phyloP scores from a whole-genome alignment of 1,284 basidiomycete species.

The Ustilago lituana region DNA sequence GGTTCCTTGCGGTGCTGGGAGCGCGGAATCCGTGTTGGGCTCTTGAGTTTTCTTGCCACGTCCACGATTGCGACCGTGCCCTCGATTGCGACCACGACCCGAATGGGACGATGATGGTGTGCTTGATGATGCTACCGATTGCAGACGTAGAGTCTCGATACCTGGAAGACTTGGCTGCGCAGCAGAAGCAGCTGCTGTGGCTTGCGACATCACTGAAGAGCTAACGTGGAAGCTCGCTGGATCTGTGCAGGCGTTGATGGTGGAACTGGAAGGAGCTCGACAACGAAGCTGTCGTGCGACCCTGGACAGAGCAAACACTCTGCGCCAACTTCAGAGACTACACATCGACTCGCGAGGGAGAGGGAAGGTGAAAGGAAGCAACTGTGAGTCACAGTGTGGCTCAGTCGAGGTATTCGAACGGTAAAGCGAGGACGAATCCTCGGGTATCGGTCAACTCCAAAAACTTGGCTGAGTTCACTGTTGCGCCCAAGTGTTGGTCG shows the following conservation, averaged over 20 bases:
- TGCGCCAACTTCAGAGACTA: too few species aligned
- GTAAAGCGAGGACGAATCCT: background rate
- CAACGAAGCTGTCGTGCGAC: too few species aligned
- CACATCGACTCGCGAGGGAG: too few species aligned
- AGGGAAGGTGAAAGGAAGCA: too few species aligned
- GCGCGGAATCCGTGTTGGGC: background rate
- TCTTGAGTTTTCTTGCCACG: conserved; percentile 17
- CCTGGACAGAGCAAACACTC: too few species aligned
- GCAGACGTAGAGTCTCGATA: conserved; percentile 10
- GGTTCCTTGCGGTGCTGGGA: background rate
- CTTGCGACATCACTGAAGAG: conserved; percentile 14
- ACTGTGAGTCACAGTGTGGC: background rate
- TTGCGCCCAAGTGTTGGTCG: background rate
- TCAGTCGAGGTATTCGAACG: background rate
- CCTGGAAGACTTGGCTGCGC: conserved; percentile 12
- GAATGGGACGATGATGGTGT: conserved; percentile 9
- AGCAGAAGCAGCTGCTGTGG: conserved; percentile 13
- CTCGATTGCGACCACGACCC: conserved; percentile 16
- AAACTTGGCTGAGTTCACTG: conserved; percentile 1
- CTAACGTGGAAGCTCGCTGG: background rate
- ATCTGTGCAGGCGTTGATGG: too few species aligned
- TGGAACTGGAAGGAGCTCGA: background rate
- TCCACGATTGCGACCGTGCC: conserved; percentile 16
- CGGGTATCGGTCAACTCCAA: conserved; percentile 6
- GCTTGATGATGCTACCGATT: conserved; percentile 15